phyloP scores from a whole-genome alignment of 306 rosid genomes.

The Rosa multiflora region DNA sequence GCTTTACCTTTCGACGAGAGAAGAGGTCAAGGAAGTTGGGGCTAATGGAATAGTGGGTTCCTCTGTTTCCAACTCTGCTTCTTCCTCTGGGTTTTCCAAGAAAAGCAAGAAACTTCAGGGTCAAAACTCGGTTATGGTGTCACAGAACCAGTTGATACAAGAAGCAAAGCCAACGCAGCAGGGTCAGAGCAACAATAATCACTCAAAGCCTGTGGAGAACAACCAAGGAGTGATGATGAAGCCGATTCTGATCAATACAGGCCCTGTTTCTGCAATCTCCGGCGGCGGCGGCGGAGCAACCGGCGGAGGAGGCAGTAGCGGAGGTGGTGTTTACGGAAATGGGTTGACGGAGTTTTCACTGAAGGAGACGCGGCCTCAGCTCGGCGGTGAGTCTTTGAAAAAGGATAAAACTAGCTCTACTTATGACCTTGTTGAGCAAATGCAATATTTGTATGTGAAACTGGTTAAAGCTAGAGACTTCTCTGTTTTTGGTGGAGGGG shows the following conservation, averaged over 20 bases:
- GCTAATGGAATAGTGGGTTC: constrained; percentile 30
- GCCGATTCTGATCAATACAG: constrained; percentile 38
- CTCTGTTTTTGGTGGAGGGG: constrained; percentile 39
- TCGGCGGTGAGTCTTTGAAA: constrained; percentile 53
- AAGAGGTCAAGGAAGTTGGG: constrained; percentile 23
- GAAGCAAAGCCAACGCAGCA: constrained; percentile 35
- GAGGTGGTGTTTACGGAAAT: constrained; percentile 20
- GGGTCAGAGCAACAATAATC: constrained; percentile 28
- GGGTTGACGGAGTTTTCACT: constrained; percentile 50
- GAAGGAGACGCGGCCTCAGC: constrained; percentile 57
- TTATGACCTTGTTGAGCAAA: constrained; percentile 62
- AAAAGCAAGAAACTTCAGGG: constrained; percentile 47
- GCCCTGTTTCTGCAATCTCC: constrained; percentile 28
- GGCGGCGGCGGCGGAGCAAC: constrained; percentile 16
- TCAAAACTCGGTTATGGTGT: constrained; percentile 26
- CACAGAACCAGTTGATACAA: constrained; percentile 34
- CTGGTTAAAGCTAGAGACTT: constrained; percentile 45
- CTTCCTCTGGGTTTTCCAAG: constrained; percentile 38
- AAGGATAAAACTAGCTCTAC: constrained; percentile 58
- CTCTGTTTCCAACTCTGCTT: constrained; percentile 19
- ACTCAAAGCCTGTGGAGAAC: constrained; percentile 39
- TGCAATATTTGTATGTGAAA: constrained; percentile 58
- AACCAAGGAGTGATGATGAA: constrained; percentile 34
- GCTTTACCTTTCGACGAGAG: constrained; percentile 43
- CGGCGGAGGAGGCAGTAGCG: constrained; percentile 7